Percentiles rank a stretch among this genome's conserved stretches.
Evolutionary conservation across 257 asterid species (phyloP).

Genomic region (Ballota nigra): DNA sequence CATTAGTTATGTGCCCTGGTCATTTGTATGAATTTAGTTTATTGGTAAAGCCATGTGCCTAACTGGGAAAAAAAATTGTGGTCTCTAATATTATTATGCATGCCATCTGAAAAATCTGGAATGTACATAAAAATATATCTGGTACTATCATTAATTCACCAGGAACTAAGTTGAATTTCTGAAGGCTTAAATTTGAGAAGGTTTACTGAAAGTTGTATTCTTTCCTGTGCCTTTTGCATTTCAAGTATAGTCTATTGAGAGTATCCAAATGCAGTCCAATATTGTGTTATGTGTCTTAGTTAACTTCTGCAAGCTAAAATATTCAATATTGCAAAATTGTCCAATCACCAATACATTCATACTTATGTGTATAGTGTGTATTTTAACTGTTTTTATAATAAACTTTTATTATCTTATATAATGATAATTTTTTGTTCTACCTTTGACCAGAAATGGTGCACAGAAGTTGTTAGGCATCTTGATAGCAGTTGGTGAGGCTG

Average conservation of each 20-base stretch:
- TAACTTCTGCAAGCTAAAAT: not conserved
- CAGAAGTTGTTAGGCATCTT: conserved; percentile 77
- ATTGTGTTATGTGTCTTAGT: not conserved
- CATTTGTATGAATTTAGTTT: not conserved
- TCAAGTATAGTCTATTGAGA: not conserved
- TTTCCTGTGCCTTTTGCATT: not conserved
- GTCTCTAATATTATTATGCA: not conserved
- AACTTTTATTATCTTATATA: not conserved
- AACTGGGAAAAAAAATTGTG: not conserved
- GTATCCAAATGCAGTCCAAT: not conserved
- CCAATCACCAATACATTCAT: not conserved
- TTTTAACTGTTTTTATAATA: not conserved
- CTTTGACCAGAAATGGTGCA: conserved; percentile 64
- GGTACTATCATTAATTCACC: not conserved
- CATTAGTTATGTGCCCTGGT: not conserved
- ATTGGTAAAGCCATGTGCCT: not conserved
- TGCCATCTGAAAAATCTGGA: not conserved
- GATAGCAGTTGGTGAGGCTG: conserved; percentile 84
- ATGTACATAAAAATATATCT: not conserved
- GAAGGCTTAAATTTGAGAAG: not conserved
- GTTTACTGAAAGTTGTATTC: not conserved
- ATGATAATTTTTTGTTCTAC: conserved; percentile 6
- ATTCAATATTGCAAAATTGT: not conserved
- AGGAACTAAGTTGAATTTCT: not conserved
- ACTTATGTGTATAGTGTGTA: not conserved